Base-by-base conservation (phyloP, 768 basidiomycete species). In the Pleurotus giganteus region DNA sequence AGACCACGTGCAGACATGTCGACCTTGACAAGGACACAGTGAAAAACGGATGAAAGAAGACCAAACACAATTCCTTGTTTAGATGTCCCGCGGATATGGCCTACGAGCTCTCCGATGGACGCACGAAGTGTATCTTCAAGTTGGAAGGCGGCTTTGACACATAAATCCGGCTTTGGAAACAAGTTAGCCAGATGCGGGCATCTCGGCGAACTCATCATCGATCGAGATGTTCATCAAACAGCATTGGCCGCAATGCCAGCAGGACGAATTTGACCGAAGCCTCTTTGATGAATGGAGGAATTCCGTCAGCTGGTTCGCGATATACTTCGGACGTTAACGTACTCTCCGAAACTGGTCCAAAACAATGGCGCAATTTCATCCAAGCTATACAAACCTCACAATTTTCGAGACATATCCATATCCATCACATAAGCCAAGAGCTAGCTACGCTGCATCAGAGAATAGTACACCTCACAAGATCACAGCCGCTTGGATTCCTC, bases 1-100 rank as follows among this genome's bases (percentile, higher is more conserved):
- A 34, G 47, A 36, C 57, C 53, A 15, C 43, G 34, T 4, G 34
- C 41, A 2, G 49, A 4, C 37, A 21, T 43, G 23, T 60, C 56
- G 2, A 64, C 45, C 19, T 43, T 34, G 31, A 65, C 39, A 13
- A 64, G 39, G n/a, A 57, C 57, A 23, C 63, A 64, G 50, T 65
- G 61, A 53, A 60, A 62, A 7, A 64, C 55, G 1, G 61, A 64
- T 37, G 60, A 64, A 0, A 58, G 29, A 28, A 61, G 42, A 23
- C 60, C 61, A 28, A 54, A 58, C 12, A 47, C 21, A 24, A 13
- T 3, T 15, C 26, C 26, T 13, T 28, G 5, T 31, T 47, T 32
- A n/a, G 27, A 47, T 26, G 27, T 2, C 5, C n/a, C 26, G 12
- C 28, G 46, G 26, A 47, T 32, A 32, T 12, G 9, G 4, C 21